Evolutionary conservation across 441 rosid species (phyloP), one percentile per base, ranked within the genome.

Genomic region (Brassica hybrid): DNA sequence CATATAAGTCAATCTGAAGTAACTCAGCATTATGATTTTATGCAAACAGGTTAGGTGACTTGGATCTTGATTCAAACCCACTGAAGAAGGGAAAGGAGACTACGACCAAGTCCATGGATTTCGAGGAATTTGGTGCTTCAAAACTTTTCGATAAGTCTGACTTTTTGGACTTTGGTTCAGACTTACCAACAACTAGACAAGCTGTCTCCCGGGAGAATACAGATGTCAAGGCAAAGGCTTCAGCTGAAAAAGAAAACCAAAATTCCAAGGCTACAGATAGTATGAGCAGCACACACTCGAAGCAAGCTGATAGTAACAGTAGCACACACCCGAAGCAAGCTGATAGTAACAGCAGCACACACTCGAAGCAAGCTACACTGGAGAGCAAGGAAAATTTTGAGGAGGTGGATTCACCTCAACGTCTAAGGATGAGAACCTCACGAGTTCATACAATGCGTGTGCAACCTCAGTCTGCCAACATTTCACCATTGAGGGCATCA

Each of bases 31-130:
- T 41, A 75, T 67, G 76, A 73, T 57, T 62, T 76, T 4, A 69
- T 73, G 27, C 64, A 43, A 74, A 76, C 88, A 94, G 92, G 79
- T 65, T 89, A 79, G 94, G 85, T 69, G 75, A 52, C 82, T 90
- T 91, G 72, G 77, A 85, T 77, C 82, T 86, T 67, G 84, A 73
- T 79, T 76, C 91, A 76, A 60, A 72, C 77, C 54, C 78, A 66
- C 45, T 6, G 23, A 80, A 82, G 68, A 79, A 84, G 77, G 75
- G 81, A 82, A 86, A 77, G 68, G 72, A 81, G 71, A 73, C 73
- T 52, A 54, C 73, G 48, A 64, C 62, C 75, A 88, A 82, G 73
- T 71, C 76, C 65, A 60, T 64, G 36, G 85, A 78, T 41, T 72
- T 27, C 3, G 62, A 86, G 81, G 81, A 72, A 32, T 69, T 7